These are phyloP conservation scores for Pilatotrama ljubarskyi DNA, from an alignment of 768 basidiomycete genomes.

Conservation along the genomic window DNA sequence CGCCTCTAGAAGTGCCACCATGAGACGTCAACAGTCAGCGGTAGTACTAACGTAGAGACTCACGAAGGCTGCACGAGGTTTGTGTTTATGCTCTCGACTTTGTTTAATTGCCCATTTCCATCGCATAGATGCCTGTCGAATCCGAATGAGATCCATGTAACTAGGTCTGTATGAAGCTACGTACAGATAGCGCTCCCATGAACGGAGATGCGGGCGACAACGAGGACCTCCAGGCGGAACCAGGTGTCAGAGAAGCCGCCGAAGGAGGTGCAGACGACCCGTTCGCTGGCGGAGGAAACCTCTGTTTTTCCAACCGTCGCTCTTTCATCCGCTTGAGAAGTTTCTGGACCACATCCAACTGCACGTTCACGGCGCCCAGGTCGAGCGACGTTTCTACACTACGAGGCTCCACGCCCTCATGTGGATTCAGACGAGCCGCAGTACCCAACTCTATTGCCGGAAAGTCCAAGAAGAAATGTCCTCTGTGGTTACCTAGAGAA, in stretches of 20 bases:
- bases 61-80: slow-evolving; percentile 15
- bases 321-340: slow-evolving; percentile 27
- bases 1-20: slow-evolving; percentile 31
- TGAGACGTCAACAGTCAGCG: slow-evolving; percentile 15
- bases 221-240: slow-evolving; percentile 22
- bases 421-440: slow-evolving; percentile 60
- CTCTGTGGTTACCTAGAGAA: slow-evolving; percentile 4
- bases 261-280: background rate
- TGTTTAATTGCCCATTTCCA: slow-evolving; percentile 42
- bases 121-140: slow-evolving; percentile 49
- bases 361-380: slow-evolving; percentile 47
- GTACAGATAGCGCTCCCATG: slow-evolving; percentile 37
- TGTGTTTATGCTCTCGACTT: slow-evolving; percentile 30
- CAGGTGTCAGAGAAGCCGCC: background rate
- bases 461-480: slow-evolving; percentile 43
- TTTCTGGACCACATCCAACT: slow-evolving; percentile 43
- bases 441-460: slow-evolving; percentile 48
- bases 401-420: slow-evolving; percentile 53
- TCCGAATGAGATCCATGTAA: background rate
- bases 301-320: background rate
- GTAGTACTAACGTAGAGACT: slow-evolving; percentile 10
- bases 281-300: background rate
- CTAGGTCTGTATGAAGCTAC: slow-evolving; percentile 15
- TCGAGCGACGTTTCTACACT: slow-evolving; percentile 49
- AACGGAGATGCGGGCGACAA: slow-evolving; percentile 28